These are phyloP conservation scores for Globisporangium cederbergense DNA, from an alignment of 352 stramenopile genomes.

Conservation along the genomic window DNA sequence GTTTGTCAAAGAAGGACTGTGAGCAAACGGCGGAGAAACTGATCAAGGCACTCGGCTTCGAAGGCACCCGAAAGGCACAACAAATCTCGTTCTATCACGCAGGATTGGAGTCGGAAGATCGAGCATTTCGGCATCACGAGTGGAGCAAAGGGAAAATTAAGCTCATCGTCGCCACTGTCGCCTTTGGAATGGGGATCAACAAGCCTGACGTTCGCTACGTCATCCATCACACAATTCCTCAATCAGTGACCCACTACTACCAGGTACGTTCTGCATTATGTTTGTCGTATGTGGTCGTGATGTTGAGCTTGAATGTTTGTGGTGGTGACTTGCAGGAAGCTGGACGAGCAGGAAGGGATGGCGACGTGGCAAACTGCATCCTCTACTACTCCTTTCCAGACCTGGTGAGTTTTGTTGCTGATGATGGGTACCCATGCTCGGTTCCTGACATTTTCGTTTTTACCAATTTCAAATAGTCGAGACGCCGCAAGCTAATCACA, in stretches of 20 bases:
- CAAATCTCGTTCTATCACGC: conserved; percentile 87
- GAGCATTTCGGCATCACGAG: conserved; percentile 74
- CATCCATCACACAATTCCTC: conserved; percentile 85
- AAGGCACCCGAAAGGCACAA: conserved; percentile 57
- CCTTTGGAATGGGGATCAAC: conserved; percentile 90
- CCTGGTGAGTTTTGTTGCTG: conserved; percentile 35
- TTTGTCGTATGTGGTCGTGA: background rate
- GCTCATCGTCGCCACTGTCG: conserved; percentile 84
- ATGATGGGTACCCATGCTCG: background rate
- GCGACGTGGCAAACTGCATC: conserved; percentile 80
- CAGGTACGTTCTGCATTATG: conserved; percentile 39
- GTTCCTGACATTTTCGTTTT: background rate
- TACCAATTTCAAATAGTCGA: conserved; percentile 27
- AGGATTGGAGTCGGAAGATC: conserved; percentile 68
- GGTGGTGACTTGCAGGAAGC: conserved; percentile 51
- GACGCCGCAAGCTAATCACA: conserved; percentile 69
- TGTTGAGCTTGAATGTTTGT: background rate
- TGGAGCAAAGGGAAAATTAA: conserved; percentile 91
- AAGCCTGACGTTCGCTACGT: conserved; percentile 88
- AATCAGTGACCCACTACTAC: conserved; percentile 89
- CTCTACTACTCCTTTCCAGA: conserved; percentile 86
- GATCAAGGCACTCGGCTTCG: conserved; percentile 73
- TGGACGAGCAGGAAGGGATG: conserved; percentile 77
- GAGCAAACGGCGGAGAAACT: conserved; percentile 79
- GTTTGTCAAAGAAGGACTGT: conserved; percentile 87